Evolutionary conservation across 1,284 basidiomycete genomes (phyloP), one percentile per base, ranked within the genome.

Genomic region (Irpex sp.): DNA sequence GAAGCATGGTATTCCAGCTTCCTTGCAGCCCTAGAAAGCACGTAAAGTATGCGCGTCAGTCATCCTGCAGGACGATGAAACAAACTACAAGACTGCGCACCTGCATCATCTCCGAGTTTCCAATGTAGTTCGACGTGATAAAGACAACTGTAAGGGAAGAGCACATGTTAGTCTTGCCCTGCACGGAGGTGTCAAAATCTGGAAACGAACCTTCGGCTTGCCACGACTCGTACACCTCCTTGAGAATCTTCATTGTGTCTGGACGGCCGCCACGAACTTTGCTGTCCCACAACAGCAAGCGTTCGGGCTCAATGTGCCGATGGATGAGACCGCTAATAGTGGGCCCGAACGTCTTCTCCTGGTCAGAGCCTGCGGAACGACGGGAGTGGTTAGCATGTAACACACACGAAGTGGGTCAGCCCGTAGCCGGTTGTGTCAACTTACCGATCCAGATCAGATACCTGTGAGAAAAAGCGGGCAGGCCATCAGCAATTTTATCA

Each of bases 361-460:
- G 87, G 70, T 90, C 88, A 62, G 87, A 88, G 39, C 88, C 88
- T 86, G 67, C 61, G 61, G 57, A 58, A 53, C 17, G 58, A 50
- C 5, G 59, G 26, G 31, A 13, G 60, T 4, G 36, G 7, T 54
- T 47, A 50, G 39, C 39, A 43, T 4, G 39, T 3, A 43, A 15
- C 15, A 5, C 15, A 43, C 39, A 49, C 67, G 68, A 51, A 55
- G 39, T 33, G 26, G 21, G 19, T 54, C 9, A 56, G 46, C 57
- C 37, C 39, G 39, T 9, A 65, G n/a, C 47, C 43, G 53, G 57
- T 47, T 36, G 35, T 39, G 55, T 46, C 43, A 33, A 71, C 80
- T 67, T 70, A 85, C 88, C 88, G 65, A 92, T 91, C 89, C 89
- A 91, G 67, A 92, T 90, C 61, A 90, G 78, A 73, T 83, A 90